Conservation (phyloP, 352 stramenopile species). For the Elongisporangium anandrum region DNA sequence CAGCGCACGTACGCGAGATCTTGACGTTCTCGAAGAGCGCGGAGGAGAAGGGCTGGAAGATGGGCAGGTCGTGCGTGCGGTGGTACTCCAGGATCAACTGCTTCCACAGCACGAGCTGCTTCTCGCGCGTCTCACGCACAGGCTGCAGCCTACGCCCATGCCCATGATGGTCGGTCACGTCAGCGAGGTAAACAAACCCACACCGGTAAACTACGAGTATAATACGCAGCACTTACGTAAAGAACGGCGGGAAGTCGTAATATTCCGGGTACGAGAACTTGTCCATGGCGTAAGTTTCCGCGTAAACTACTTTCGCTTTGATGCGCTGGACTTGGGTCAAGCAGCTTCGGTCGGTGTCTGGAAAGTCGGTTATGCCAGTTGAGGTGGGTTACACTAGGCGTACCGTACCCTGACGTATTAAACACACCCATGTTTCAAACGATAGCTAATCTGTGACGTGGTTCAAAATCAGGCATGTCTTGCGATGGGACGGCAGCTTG, state of each 20-base stretch:
- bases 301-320: not conserved
- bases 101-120: conserved; percentile 85
- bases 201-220: not conserved
- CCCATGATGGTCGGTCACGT: conserved; percentile 1
- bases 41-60: conserved; percentile 67
- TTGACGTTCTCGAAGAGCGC: conserved; percentile 81
- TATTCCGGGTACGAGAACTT: conserved; percentile 85
- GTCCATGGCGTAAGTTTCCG: conserved; percentile 24
- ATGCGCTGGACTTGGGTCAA: not conserved
- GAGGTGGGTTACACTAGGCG: not conserved
- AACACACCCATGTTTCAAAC: not conserved
- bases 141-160: conserved; percentile 49
- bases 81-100: conserved; percentile 84
- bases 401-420: not conserved
- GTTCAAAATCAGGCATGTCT: not conserved
- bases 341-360: too few relatives aligned
- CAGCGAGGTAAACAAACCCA: not conserved
- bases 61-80: conserved; percentile 56
- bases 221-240: conserved; percentile 44
- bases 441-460: not conserved
- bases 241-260: conserved; percentile 86
- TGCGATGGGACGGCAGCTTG: not conserved
- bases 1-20: conserved; percentile 50
- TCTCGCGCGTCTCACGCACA: conserved; percentile 78
- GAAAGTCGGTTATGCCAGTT: not conserved